phyloP scores from a whole-genome alignment of 1,284 basidiomycete species.

The Trichosporon faecale region DNA sequence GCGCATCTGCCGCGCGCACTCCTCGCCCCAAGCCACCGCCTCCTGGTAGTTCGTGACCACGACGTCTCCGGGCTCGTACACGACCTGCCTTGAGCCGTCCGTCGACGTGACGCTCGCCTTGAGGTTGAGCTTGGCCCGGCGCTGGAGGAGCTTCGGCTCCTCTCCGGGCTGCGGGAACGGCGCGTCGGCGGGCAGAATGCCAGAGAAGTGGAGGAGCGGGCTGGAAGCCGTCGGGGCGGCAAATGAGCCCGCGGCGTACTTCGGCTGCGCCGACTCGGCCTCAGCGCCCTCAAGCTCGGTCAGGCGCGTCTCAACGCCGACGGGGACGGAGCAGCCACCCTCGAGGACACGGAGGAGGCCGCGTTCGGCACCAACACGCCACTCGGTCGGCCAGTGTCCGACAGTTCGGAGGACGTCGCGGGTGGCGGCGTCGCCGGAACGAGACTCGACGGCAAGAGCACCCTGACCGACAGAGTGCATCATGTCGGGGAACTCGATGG shows the following conservation, averaged over 20 bases:
- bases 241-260: conserved; percentile 28
- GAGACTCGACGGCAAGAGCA: conserved; percentile 84
- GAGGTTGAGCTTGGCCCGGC: conserved; percentile 58
- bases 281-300: conserved; percentile 29
- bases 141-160: conserved; percentile 28
- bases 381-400: conserved; percentile 72
- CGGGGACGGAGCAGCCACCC: conserved; percentile 95
- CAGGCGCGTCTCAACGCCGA: conserved; percentile 69
- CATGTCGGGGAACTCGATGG: conserved; percentile 70
- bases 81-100: conserved; percentile 66
- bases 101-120: conserved; percentile 77
- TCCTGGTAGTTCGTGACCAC: conserved; percentile 59
- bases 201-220: conserved; percentile 48
- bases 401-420: conserved; percentile 64
- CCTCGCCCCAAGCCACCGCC: conserved; percentile 66
- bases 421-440: conserved; percentile 64
- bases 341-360: conserved; percentile 82
- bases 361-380: conserved; percentile 76
- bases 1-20: conserved; percentile 64
- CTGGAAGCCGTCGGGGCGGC: conserved; percentile 25
- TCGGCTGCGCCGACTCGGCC: conserved; percentile 7
- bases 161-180: conserved; percentile 13
- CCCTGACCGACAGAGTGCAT: conserved; percentile 93
- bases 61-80: conserved; percentile 61
- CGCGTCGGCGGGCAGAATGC: conserved; percentile 37